Evolutionary conservation across 2,329 filamentous ascomycete genomes (phyloP).

Genomic region (Chaetomiaceae sp.): DNA sequence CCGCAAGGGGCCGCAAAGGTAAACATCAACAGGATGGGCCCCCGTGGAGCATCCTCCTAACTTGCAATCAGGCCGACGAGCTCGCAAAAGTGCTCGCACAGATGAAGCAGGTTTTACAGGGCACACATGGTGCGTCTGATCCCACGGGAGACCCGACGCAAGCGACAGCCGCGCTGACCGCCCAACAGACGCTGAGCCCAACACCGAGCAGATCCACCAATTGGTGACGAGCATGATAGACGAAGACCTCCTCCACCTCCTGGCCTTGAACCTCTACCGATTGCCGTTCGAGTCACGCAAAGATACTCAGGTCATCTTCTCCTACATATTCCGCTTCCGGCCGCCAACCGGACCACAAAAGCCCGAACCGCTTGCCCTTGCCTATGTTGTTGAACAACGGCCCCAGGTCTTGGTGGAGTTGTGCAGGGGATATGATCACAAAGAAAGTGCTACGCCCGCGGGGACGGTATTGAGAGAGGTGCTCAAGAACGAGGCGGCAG

Average conservation of each 20-base stretch:
- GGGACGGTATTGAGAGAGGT: constrained; percentile 87
- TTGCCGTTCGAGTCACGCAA: constrained; percentile 95
- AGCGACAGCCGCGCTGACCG: not conserved
- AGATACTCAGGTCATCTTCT: constrained; percentile 93
- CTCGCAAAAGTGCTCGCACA: constrained; percentile 78
- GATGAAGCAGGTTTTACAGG: constrained; percentile 92
- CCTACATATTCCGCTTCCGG: constrained; percentile 87
- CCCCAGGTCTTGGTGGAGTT: constrained; percentile 84
- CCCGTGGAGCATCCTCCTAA: constrained; percentile 14
- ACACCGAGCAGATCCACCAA: constrained; percentile 81
- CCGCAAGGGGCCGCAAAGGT: constrained; percentile 48
- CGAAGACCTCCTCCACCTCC: constrained; percentile 80
- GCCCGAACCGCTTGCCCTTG: constrained; percentile 76
- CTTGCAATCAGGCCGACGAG: constrained; percentile 68
- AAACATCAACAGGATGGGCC: constrained; percentile 12
- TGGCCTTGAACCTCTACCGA: constrained; percentile 76
- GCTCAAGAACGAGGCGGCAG: constrained; percentile 82
- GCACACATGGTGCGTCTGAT: constrained; percentile 70
- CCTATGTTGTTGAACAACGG: constrained; percentile 80
- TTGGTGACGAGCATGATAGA: constrained; percentile 80
- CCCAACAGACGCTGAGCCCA: constrained; percentile 71
- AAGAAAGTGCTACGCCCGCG: constrained; percentile 86
- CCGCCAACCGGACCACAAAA: constrained; percentile 62
- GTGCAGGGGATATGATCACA: constrained; percentile 83
- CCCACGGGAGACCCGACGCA: not conserved